Evolutionary conservation across 768 basidiomycete genomes (phyloP), one percentile per base, ranked within the genome.

Genomic region (Serendipita indica): DNA sequence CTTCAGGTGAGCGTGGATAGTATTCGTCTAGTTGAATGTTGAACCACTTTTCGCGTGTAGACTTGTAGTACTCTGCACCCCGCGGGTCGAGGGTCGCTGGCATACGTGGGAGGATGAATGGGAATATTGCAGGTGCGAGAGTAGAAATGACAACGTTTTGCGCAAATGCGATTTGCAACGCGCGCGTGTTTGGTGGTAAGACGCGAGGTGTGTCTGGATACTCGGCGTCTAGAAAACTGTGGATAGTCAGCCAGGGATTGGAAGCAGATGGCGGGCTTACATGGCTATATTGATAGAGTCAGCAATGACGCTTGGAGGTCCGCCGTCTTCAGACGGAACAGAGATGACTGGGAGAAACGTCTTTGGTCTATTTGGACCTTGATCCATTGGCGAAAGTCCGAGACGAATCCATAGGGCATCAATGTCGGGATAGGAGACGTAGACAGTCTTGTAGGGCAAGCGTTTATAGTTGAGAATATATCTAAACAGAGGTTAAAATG

Each of bases 391-490:
- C 30, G 20, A 10, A 18, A 54, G 30, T 16, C 49, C 49, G 22
- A 54, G 30, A 18, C n/a, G 7, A 4, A 4, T n/a, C 49, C 49
- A 54, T 7, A 54, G 49, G 3, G 4, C 4, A 20, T 18, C 85
- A 27, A 89, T 77, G 32, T 87, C 80, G 18, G 80, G 74, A 60
- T 84, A 78, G 33, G 86, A 81, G 18, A 88, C 72, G 82, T 82
- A 86, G 25, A 75, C 70, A 0, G 86, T 89, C 39, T 75, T 76
- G 65, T 87, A 84, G 0, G 74, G 78, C 4, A 89, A 75, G 2
- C 81, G 76, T 65, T 88, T 87, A 66, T 78, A 86, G 66, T 88
- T 88, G n/a, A 88, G 72, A 41, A 86, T 79, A 56, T 86, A 78
- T 46, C 84, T 86, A 49, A 43, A 18, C n/a, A 49, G 59, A n/a